Percentiles rank a stretch among this genome's conserved stretches.
Evolutionary conservation across 495 filamentous ascomycete species (phyloP).

Genomic region (Penicillium diatomitis): DNA sequence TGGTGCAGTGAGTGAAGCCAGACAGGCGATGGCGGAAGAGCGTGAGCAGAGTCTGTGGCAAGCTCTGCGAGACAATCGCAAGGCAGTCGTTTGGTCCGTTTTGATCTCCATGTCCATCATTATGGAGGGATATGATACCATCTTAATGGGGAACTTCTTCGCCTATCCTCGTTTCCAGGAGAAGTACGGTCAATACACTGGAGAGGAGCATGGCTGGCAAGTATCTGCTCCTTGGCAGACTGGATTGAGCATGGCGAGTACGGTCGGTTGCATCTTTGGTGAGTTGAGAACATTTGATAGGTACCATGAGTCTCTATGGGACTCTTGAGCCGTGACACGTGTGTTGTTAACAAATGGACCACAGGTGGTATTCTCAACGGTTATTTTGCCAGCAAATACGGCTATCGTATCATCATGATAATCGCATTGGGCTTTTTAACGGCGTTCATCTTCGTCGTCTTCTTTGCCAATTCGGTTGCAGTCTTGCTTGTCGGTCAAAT

Average conservation of each 20-base stretch:
- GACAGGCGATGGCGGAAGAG: slow-evolving; percentile 25
- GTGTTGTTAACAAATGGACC: neutral
- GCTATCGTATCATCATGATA: slow-evolving; percentile 35
- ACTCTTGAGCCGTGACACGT: neutral
- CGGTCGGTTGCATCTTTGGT: slow-evolving; percentile 28
- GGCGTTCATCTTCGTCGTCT: slow-evolving; percentile 45
- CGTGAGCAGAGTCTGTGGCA: slow-evolving; percentile 22
- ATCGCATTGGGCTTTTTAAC: slow-evolving; percentile 35
- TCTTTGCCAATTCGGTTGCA: slow-evolving; percentile 35
- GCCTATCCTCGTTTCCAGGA: slow-evolving; percentile 27
- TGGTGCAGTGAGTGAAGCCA: slow-evolving; percentile 22
- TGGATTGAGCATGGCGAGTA: slow-evolving; percentile 26
- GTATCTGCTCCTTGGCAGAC: slow-evolving; percentile 30
- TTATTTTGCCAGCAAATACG: slow-evolving; percentile 36
- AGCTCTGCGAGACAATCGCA: slow-evolving; percentile 33
- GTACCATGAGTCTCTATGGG: neutral
- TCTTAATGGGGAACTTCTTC: slow-evolving; percentile 35
- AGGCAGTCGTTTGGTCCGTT: slow-evolving; percentile 41
- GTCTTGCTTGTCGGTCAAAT: slow-evolving; percentile 37
- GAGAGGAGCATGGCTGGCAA: slow-evolving; percentile 13
- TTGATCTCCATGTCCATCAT: slow-evolving; percentile 36
- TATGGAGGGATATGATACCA: slow-evolving; percentile 46
- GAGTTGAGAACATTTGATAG: neutral
- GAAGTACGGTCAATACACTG: slow-evolving; percentile 26
- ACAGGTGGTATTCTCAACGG: slow-evolving; percentile 30